Base-by-base conservation (phyloP, 495 filamentous ascomycete genomes). In the Trichocladium antarcticum region DNA sequence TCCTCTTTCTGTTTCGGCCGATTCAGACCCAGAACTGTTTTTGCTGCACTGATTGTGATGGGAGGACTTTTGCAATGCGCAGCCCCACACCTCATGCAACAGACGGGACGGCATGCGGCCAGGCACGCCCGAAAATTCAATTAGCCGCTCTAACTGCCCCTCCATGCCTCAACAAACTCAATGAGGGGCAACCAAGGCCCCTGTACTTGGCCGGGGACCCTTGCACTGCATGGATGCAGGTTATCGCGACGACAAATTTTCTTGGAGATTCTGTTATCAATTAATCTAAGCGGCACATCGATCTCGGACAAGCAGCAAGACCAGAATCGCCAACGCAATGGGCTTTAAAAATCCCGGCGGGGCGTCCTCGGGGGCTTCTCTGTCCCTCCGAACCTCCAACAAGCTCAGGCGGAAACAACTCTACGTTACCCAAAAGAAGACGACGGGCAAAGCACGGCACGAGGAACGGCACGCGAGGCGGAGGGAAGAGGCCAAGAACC, bases 401-500 rank as follows among this genome's bases (percentile, higher is more conserved):
- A 95, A 93, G 66, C 64, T 82, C 28, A 79, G 76, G 53, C 75
- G 90, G 16, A 75, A 92, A 64, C 65, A 78, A 51, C 70, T 87
- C 42, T 83, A 89, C 60, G 74, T 90, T 56, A 77, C 82, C 56
- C 75, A 84, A 58, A 96, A 95, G 69, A 81, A 82, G 58, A 71
- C 75, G 6, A 75, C 78, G 49, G 83, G 84, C 55, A 76, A 77
- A 55, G 65, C 76, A 37, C 87, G 82, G 53, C 85, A 86, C 54
- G 83, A 84, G 50, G 76, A 83, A 50, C 81, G 88, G 37, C 85
- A 88, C 61, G 74, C 74, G 38, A 71, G 84, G 34, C 88, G 87
- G 65, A 83, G 78, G 61, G 84, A 92, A 61, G 92, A 98, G 66
- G 77, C 81, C 54, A 84, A 81, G 63, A 77, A 96, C 56, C 89